A percentile compares a stretch with the other conserved stretches of the same genome.
Conservation (phyloP, 805 yeast genomes). For the Saturnispora besseyi region DNA sequence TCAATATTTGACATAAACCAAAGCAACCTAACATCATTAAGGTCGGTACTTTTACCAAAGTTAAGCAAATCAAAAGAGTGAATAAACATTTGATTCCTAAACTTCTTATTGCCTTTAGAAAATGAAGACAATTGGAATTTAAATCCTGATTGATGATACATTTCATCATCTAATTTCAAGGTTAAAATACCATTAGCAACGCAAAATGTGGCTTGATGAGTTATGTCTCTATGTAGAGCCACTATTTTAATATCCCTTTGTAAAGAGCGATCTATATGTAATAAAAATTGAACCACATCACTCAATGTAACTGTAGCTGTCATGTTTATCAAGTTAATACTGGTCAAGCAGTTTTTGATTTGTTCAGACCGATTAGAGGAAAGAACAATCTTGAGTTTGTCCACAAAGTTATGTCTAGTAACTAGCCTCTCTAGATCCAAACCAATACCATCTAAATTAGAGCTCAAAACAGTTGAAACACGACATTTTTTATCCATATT, state of each 20-base stretch:
- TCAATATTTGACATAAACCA: constrained; percentile 26
- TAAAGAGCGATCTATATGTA: not conserved
- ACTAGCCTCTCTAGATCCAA: constrained; percentile 3
- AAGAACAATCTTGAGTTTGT: constrained; percentile 16
- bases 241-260: constrained; percentile 12
- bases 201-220: constrained; percentile 27
- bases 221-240: constrained; percentile 16
- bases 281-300: not conserved
- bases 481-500: not conserved
- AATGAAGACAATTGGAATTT: constrained; percentile 22
- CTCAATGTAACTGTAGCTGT: not conserved
- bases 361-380: not conserved
- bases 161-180: constrained; percentile 24
- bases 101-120: constrained; percentile 20
- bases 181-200: constrained; percentile 21
- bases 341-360: not conserved
- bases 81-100: constrained; percentile 18
- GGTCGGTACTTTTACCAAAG: constrained; percentile 8
- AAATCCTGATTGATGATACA: constrained; percentile 29
- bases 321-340: not conserved
- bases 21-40: constrained; percentile 21
- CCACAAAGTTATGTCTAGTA: constrained; percentile 22
- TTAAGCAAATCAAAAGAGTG: constrained; percentile 16
- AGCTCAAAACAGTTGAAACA: not conserved
- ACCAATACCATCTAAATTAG: not conserved